A percentile compares a stretch with the other conserved stretches of the same genome.
These are phyloP conservation scores for Combretum micranthum DNA, from an alignment of 345 rosid species.

Conservation along the genomic window DNA sequence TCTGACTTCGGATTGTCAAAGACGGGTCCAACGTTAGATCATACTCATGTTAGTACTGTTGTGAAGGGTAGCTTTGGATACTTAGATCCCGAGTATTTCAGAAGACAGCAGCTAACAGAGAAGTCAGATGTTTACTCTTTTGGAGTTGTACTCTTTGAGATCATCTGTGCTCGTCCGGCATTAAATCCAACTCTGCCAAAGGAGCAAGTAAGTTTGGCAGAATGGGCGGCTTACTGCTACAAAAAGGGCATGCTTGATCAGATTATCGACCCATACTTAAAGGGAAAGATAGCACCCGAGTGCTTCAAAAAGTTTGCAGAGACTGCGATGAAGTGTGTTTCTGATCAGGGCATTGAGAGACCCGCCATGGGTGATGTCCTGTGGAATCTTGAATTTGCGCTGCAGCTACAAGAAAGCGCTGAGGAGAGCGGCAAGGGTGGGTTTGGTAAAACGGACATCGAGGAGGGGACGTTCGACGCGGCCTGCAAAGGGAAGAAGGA, in stretches of 20 bases:
- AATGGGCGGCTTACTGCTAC: constrained; percentile 89
- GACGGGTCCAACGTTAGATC: constrained; percentile 12
- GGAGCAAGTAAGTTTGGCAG: constrained; percentile 93
- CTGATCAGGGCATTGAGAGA: constrained; percentile 78
- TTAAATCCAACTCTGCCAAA: constrained; percentile 67
- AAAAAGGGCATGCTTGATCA: constrained; percentile 83
- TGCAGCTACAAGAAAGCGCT: constrained; percentile 89
- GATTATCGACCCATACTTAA: constrained; percentile 67
- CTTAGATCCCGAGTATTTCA: constrained; percentile 31
- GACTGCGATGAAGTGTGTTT: constrained; percentile 87
- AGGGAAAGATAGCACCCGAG: constrained; percentile 74
- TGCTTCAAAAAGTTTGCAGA: constrained; percentile 91
- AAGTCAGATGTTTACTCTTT: constrained; percentile 55
- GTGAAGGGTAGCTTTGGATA: constrained; percentile 35
- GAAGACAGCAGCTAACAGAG: constrained; percentile 20
- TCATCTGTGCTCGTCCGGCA: constrained; percentile 78
- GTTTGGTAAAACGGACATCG: constrained; percentile 31
- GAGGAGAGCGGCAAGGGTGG: constrained; percentile 62
- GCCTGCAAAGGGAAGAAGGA: constrained; percentile 60
- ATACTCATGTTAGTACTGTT: constrained; percentile 25
- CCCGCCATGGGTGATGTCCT: constrained; percentile 97
- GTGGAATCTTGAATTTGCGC: constrained; percentile 85
- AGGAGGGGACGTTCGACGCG: constrained; percentile 38
- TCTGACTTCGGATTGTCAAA: constrained; percentile 33
- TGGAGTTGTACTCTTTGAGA: constrained; percentile 82